Conservation (phyloP, 2,329 filamentous ascomycete species). For the Scedosporium apiospermum region DNA sequence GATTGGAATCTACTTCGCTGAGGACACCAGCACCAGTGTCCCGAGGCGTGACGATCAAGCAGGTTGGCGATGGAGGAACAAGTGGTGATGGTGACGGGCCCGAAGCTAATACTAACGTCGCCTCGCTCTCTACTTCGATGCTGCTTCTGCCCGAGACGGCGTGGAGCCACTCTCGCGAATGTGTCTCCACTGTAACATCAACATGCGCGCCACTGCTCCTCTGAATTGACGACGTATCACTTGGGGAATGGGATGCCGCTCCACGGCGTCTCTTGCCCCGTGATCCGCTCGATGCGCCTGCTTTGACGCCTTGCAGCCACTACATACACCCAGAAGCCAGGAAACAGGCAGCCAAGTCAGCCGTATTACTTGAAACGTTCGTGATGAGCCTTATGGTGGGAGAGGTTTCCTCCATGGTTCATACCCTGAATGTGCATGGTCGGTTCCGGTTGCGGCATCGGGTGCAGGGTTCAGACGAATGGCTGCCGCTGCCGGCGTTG, state of each 20-base stretch:
- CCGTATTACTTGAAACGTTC: not conserved
- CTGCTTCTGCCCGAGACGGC: not conserved
- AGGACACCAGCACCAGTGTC: constrained; percentile 5
- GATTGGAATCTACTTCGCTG: constrained; percentile 11
- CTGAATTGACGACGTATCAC: constrained; percentile 6
- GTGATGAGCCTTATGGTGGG: not conserved
- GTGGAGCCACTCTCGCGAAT: constrained; percentile 1
- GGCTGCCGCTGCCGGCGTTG: constrained; percentile 33
- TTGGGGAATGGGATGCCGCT: constrained; percentile 7
- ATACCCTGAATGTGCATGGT: constrained; percentile 20
- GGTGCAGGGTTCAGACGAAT: constrained; percentile 59
- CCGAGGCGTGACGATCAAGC: constrained; percentile 5
- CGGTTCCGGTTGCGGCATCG: constrained; percentile 31
- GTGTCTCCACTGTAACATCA: not conserved
- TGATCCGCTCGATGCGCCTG: constrained; percentile 3
- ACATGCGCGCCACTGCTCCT: not conserved
- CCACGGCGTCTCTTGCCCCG: constrained; percentile 11
- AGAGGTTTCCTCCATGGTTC: not conserved
- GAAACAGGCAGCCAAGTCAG: constrained; percentile 4
- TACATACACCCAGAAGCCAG: constrained; percentile 1
- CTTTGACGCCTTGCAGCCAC: constrained; percentile 18
- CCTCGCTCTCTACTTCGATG: not conserved
- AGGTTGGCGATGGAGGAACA: not conserved
- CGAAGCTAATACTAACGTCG: not conserved
- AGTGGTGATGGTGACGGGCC: not conserved